Evolutionary conservation across 768 basidiomycete species (phyloP).

Genomic region (Rossbeevera mucosa): DNA sequence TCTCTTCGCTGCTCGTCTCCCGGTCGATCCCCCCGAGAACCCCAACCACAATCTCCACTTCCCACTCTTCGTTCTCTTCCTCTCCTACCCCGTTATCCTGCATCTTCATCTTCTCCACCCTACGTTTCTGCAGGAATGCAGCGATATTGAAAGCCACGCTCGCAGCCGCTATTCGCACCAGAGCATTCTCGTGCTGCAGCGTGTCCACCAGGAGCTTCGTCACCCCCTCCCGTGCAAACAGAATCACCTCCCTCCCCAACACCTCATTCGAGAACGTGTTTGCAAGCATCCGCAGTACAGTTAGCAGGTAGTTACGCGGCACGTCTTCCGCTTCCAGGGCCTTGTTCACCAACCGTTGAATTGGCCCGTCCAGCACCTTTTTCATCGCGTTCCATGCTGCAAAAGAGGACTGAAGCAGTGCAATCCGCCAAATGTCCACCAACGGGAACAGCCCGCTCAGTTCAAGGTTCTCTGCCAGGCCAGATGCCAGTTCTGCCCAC

Average conservation of each 20-base stretch:
- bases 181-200: slow-evolving; percentile 62
- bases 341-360: slow-evolving; percentile 45
- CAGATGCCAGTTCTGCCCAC: slow-evolving; percentile 47
- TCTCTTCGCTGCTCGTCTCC: slow-evolving; percentile 73
- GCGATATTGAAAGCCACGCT: slow-evolving; percentile 77
- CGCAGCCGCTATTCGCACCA: slow-evolving; percentile 74
- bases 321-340: slow-evolving; percentile 31
- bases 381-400: slow-evolving; percentile 45
- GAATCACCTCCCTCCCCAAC: slow-evolving; percentile 40
- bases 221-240: slow-evolving; percentile 30
- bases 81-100: slow-evolving; percentile 34
- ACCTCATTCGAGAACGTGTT: slow-evolving; percentile 55
- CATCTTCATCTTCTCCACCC: slow-evolving; percentile 42
- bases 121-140: slow-evolving; percentile 56
- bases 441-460: slow-evolving; percentile 68
- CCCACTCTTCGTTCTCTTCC: slow-evolving; percentile 74
- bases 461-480: slow-evolving; percentile 44
- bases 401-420: slow-evolving; percentile 59
- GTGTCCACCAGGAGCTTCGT: slow-evolving; percentile 59
- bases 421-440: slow-evolving; percentile 78
- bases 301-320: slow-evolving; percentile 58
- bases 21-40: slow-evolving; percentile 72
- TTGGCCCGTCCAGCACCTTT: slow-evolving; percentile 35
- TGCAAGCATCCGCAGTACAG: slow-evolving; percentile 59
- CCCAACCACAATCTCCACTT: slow-evolving; percentile 78